Conservation (phyloP, 1,284 basidiomycete species). For the Moesziomyces globuligerus region DNA sequence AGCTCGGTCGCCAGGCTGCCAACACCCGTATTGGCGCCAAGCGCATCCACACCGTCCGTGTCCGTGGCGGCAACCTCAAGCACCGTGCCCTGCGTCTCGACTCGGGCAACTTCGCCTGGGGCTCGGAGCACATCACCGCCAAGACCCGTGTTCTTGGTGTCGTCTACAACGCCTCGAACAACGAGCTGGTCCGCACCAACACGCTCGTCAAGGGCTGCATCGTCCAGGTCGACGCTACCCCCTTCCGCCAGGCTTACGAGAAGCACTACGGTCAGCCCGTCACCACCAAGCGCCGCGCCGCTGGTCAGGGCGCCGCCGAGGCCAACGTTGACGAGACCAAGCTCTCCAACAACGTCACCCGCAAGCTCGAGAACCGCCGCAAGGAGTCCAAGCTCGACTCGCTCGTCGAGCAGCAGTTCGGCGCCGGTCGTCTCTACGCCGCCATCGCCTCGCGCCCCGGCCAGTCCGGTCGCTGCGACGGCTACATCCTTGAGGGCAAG, state of each 20-base stretch:
- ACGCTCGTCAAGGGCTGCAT: constrained; percentile 67
- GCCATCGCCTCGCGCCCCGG: constrained; percentile 64
- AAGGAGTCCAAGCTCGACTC: constrained; percentile 64
- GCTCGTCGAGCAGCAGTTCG: constrained; percentile 67
- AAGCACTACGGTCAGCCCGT: constrained; percentile 68
- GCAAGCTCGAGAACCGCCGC: constrained; percentile 61
- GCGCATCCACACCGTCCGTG: constrained; percentile 67
- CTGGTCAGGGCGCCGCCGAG: constrained; percentile 57
- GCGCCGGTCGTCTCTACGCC: constrained; percentile 66
- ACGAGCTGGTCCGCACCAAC: constrained; percentile 68
- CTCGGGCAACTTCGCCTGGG: constrained; percentile 67
- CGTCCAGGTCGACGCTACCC: constrained; percentile 67
- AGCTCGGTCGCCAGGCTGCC: constrained; percentile 67
- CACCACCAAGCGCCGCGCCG: constrained; percentile 64
- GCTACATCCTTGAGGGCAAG: constrained; percentile 66
- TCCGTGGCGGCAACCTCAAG: constrained; percentile 67
- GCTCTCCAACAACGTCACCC: constrained; percentile 56
- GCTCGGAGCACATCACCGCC: constrained; percentile 67
- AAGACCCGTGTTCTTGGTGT: constrained; percentile 67
- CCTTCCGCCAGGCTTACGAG: constrained; percentile 67
- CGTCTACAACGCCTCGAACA: constrained; percentile 68
- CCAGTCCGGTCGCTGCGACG: constrained; percentile 64
- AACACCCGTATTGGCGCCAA: constrained; percentile 67
- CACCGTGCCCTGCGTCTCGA: constrained; percentile 66
- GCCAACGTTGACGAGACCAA: constrained; percentile 56